Base-by-base conservation (phyloP, 164 flowering plant genomes). In the Amborella trichopoda region DNA sequence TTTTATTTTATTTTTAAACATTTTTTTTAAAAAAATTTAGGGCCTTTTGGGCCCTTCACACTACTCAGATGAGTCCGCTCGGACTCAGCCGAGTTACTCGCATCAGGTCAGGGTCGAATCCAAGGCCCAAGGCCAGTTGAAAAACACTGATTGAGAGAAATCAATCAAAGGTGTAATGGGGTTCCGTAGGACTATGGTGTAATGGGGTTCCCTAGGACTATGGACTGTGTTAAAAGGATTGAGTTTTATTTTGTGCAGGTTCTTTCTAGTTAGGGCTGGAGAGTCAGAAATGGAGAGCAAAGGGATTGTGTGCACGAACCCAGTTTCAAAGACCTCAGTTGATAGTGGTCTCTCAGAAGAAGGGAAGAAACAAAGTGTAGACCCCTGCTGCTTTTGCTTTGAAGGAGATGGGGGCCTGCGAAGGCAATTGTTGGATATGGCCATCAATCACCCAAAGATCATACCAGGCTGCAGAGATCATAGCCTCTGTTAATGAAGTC, bases 381-480 rank as follows among this genome's bases (percentile, higher is more conserved):
- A 49, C 40, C 76, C n/a, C n/a, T n/a, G n/a, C 94, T 8, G 97
- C 97, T 41, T 55, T 77, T 36, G 70, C 60, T 0, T 62, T 89
- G 72, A 83, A 80, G 67, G 69, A 54, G 49, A 66, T 77, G 78
- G 80, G 76, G 32, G 94, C 97, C 18, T 85, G 94, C 56, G 86
- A 78, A 11, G 66, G 61, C 9, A 70, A 65, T 52, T 89, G 95
- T 56, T 85, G 97, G 97, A 77, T 89, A 58, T 89, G 94, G 97
- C 91, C 95, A 58, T 85, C 97, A 25, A 85, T 89, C 45, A 89
- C 97, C 28, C 97, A 89, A 69, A 66, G 97, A 62, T 84, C 97
- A 64, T 89, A 89, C 51, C 94, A 89, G 56, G 79, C 91, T 52
- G 97, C 95, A 2, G 97, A 85, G 73, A 77, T 83, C 45, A 81